Percentiles rank a stretch among this genome's conserved stretches.
Conservation (phyloP, 345 rosid species). For the Gossypium herbaceum region DNA sequence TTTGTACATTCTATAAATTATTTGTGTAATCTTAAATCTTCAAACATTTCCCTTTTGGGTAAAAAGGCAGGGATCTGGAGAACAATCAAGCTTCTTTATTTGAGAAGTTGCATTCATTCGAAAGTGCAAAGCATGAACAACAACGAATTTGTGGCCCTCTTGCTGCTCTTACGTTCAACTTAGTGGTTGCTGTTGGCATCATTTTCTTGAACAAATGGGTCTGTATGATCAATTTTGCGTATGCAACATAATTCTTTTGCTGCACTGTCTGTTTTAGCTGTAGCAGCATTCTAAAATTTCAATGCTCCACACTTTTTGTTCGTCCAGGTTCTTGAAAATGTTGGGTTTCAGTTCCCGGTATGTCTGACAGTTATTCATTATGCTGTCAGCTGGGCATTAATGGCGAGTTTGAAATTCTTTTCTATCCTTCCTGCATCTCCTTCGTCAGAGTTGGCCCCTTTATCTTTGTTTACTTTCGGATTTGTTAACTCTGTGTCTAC, state of each 20-base stretch:
- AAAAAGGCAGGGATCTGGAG: slow-evolving; percentile 61
- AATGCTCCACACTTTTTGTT: background rate
- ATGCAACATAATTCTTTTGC: background rate
- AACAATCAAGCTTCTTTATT: slow-evolving; percentile 57
- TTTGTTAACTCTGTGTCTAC: slow-evolving; percentile 87
- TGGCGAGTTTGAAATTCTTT: slow-evolving; percentile 74
- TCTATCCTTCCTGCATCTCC: slow-evolving; percentile 77
- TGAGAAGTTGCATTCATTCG: slow-evolving; percentile 52
- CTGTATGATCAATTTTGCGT: slow-evolving; percentile 1
- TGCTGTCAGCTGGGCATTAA: slow-evolving; percentile 61
- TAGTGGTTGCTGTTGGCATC: slow-evolving; percentile 66
- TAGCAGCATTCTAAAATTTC: background rate
- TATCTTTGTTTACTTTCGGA: slow-evolving; percentile 67
- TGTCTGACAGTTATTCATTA: slow-evolving; percentile 85
- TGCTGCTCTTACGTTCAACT: slow-evolving; percentile 72
- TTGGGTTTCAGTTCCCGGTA: slow-evolving; percentile 81
- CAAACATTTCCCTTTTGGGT: background rate
- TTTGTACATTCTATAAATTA: background rate
- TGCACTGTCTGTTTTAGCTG: background rate
- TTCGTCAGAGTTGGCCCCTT: slow-evolving; percentile 52
- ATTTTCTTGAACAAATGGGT: slow-evolving; percentile 94
- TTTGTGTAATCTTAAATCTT: background rate
- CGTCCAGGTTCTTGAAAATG: slow-evolving; percentile 73
- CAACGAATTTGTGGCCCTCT: slow-evolving; percentile 55
- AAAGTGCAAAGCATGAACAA: slow-evolving; percentile 56